phyloP scores from a whole-genome alignment of 306 rosid genomes.

The Citrullus colocynthis region DNA sequence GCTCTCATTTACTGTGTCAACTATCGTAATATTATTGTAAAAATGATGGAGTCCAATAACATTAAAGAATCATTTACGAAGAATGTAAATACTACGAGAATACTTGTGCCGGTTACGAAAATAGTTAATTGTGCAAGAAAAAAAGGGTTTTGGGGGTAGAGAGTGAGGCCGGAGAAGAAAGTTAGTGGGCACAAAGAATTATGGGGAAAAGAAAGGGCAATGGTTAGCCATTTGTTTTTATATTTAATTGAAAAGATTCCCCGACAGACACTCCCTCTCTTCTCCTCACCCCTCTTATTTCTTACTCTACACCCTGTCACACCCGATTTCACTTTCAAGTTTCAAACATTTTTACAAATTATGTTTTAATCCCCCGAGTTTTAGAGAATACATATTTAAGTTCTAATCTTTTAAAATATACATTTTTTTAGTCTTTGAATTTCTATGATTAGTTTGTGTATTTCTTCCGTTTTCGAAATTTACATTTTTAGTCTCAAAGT shows the following conservation, averaged over 20 bases:
- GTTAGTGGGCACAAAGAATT: background rate
- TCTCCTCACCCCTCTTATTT: conserved; percentile 2
- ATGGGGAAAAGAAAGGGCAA: background rate
- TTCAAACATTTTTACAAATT: no score
- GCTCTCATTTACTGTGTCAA: no score
- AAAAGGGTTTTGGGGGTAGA: background rate
- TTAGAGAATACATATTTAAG: no score
- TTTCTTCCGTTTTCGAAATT: no score
- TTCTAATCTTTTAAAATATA: no score
- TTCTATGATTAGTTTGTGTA: no score
- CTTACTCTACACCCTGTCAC: conserved; percentile 38
- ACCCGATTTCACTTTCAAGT: conserved; percentile 4
- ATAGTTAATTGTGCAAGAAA: background rate
- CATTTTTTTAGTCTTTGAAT: no score
- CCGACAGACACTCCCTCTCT: conserved; percentile 23
- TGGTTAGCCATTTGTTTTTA: conserved; percentile 13
- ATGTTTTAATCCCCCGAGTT: no score
- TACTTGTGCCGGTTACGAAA: background rate
- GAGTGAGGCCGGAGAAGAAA: background rate
- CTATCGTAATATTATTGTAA: no score
- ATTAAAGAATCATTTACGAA: no score
- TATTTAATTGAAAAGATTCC: conserved; percentile 32
- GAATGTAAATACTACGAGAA: background rate
- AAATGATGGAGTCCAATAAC: no score
- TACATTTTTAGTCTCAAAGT: no score